These are phyloP conservation scores for Rhodotorula graminis DNA, from an alignment of 768 basidiomycete genomes.

Conservation along the genomic window DNA sequence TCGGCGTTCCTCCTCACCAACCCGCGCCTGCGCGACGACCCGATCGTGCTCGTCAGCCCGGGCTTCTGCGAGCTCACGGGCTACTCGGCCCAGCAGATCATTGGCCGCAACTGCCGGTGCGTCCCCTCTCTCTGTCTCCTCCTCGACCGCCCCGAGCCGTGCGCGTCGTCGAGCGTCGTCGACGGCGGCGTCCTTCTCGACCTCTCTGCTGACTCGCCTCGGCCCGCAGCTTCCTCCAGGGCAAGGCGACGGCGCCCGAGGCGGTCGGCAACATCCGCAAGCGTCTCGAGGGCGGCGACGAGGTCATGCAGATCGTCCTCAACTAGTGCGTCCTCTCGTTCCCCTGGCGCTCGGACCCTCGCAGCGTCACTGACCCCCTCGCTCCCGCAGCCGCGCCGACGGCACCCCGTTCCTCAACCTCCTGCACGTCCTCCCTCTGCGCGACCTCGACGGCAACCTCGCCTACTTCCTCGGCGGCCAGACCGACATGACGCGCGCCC, in stretches of 20 bases:
- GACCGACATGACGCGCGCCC: constrained; percentile 15
- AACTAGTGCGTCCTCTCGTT: constrained; percentile 16
- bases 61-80: constrained; percentile 31
- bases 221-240: constrained; percentile 25
- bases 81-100: constrained; percentile 25
- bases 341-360: too few relatives aligned
- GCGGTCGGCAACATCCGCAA: constrained; percentile 11
- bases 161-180: too few relatives aligned
- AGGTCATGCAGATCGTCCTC: constrained; percentile 25
- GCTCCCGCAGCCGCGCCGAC: constrained; percentile 3
- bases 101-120: constrained; percentile 31
- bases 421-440: constrained; percentile 26
- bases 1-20: constrained; percentile 30
- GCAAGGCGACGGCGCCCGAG: constrained; percentile 5
- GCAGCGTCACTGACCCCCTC: not conserved
- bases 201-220: not conserved
- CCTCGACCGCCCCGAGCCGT: not conserved
- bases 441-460: constrained; percentile 14
- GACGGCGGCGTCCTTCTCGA: constrained; percentile 1
- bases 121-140: not conserved
- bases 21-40: constrained; percentile 28
- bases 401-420: constrained; percentile 11
- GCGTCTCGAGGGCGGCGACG: constrained; percentile 4
- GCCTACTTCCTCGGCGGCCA: constrained; percentile 32
- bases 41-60: constrained; percentile 21